Percentiles rank a stretch among this genome's conserved stretches.
phyloP scores from a whole-genome alignment of 805 yeast genomes.

The Starmera quercuum region DNA sequence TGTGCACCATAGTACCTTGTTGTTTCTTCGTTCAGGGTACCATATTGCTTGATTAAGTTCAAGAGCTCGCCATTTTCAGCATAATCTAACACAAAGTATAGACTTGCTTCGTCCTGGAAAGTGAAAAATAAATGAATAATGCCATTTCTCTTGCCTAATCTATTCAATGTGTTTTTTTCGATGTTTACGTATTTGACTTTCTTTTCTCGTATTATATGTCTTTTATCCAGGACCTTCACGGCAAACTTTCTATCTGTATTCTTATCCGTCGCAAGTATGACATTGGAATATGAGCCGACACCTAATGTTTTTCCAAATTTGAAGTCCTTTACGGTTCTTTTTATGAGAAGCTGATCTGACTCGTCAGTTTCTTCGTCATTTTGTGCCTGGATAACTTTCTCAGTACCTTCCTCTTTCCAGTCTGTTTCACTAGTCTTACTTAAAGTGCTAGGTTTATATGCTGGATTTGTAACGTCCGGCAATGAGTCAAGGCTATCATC shows the following conservation, averaged over 20 bases:
- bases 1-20: slow-evolving; percentile 66
- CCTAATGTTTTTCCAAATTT: slow-evolving; percentile 86
- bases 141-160: slow-evolving; percentile 54
- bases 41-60: slow-evolving; percentile 56
- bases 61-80: slow-evolving; percentile 77
- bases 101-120: slow-evolving; percentile 67
- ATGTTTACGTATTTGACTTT: slow-evolving; percentile 80
- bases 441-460: not conserved
- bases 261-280: slow-evolving; percentile 74
- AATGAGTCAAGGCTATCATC: slow-evolving; percentile 14
- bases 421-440: slow-evolving; percentile 23
- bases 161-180: slow-evolving; percentile 71
- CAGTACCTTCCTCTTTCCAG: slow-evolving; percentile 57
- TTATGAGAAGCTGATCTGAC: slow-evolving; percentile 41
- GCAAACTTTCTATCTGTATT: slow-evolving; percentile 74
- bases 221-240: slow-evolving; percentile 66
- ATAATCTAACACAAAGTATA: slow-evolving; percentile 70
- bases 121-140: slow-evolving; percentile 67
- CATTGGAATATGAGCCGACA: slow-evolving; percentile 95
- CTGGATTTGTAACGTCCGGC: not conserved
- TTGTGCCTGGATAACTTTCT: slow-evolving; percentile 39
- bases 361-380: slow-evolving; percentile 40
- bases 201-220: slow-evolving; percentile 73
- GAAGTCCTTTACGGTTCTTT: slow-evolving; percentile 69
- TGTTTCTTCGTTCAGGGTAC: slow-evolving; percentile 65